Evolutionary conservation across 192 early-diverging fungal species (phyloP).

Genomic region (Umbelopsis isabellina): DNA sequence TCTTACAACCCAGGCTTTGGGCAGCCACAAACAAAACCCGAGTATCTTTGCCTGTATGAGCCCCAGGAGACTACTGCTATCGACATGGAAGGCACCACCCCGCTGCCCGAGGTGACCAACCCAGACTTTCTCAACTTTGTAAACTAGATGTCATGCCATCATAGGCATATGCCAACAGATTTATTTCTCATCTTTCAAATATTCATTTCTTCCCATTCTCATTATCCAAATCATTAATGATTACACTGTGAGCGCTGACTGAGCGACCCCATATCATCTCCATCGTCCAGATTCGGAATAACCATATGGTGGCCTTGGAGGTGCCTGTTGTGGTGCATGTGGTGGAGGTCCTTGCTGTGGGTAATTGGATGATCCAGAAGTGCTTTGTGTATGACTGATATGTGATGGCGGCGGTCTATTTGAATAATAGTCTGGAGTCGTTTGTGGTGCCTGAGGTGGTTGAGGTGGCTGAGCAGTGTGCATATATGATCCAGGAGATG

Average conservation of each 20-base stretch:
- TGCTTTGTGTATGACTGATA: background rate
- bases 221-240: background rate
- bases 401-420: background rate
- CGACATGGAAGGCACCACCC: slow-evolving; percentile 16
- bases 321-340: background rate
- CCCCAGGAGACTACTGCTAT: slow-evolving; percentile 38
- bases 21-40: slow-evolving; percentile 37
- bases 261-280: background rate
- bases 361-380: background rate
- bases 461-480: background rate
- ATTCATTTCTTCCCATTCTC: background rate
- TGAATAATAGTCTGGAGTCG: background rate
- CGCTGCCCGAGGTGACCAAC: background rate
- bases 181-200: too few species aligned
- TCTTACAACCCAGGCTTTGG: slow-evolving; percentile 54
- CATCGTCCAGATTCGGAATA: slow-evolving; percentile 1
- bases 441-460: background rate
- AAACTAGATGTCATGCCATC: background rate
- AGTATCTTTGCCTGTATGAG: slow-evolving; percentile 64
- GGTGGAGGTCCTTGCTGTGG: background rate
- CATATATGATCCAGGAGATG: background rate
- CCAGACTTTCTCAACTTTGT: slow-evolving; percentile 1
- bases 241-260: background rate
- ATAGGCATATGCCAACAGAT: background rate
- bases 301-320: background rate